Evolutionary conservation across 148 eudicot species (phyloP).

Genomic region (Cornus florida): DNA sequence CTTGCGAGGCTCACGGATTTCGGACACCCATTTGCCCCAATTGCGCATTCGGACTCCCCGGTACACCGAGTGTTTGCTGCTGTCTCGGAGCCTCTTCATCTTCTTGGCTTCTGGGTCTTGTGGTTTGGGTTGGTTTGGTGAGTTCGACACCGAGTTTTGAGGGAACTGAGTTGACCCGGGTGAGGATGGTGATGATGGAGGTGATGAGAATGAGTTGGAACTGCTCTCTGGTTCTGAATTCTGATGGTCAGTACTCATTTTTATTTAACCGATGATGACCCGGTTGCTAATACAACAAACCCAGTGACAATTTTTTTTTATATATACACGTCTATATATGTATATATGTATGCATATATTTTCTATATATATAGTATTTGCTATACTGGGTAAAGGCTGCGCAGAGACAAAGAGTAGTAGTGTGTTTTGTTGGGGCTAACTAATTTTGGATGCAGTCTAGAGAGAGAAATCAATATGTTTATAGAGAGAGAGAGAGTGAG

Average conservation of each 20-base stretch:
- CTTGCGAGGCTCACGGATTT: constrained; percentile 76
- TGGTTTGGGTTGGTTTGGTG: background rate
- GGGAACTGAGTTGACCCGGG: background rate
- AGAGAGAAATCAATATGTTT: background rate
- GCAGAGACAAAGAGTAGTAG: background rate
- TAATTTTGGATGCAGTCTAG: too few relatives aligned
- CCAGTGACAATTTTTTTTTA: too few relatives aligned
- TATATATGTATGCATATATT: background rate
- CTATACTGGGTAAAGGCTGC: background rate
- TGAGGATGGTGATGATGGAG: background rate
- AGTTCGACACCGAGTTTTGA: constrained; percentile 4
- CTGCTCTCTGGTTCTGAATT: constrained; percentile 15
- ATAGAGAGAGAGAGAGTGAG: background rate
- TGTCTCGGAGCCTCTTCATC: constrained; percentile 23
- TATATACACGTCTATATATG: background rate
- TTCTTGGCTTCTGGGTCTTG: constrained; percentile 4
- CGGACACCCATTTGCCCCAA: constrained; percentile 97
- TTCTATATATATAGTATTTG: background rate
- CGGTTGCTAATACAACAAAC: background rate
- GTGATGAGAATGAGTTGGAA: constrained; percentile 15
- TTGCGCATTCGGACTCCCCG: constrained; percentile 79
- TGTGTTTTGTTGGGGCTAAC: background rate
- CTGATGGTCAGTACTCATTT: constrained; percentile 2
- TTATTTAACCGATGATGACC: background rate
- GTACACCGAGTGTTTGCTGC: constrained; percentile 58